Base-by-base conservation (phyloP, 768 basidiomycete species). In the Mrakia hoshinonis region DNA sequence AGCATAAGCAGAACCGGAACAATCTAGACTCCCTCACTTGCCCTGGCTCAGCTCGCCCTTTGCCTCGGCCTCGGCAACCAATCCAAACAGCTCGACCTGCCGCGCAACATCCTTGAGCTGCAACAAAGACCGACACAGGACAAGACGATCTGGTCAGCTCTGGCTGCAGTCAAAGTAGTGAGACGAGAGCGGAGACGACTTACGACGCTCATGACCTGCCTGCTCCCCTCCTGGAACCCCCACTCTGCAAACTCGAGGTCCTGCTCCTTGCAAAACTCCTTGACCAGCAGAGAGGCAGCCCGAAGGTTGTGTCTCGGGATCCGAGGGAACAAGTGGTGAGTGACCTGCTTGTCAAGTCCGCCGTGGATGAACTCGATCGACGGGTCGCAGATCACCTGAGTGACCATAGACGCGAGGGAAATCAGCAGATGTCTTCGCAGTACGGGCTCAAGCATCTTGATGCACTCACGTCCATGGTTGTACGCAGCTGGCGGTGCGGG, bases 281-380 rank as follows among this genome's bases (percentile, higher is more conserved):
- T 95, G 67, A 96, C 93, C 26, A 94, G 82, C 38, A 83, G 71
- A 74, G 90, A 91, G 2, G 95, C 95, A 68, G 86, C 83, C 46
- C 86, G 85, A 67, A 99, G 84, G 78, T 96, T 93, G 82, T 98
- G 95, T 48, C 96, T 84, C 2, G 96, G 96, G 1, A 97, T 83
- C 13, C 96, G 87, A 24, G 96, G 96, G 82, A 97, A 97, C 71
- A 98, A 84, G 79, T 97, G 94, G 76, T 99, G 96, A 2, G 95
- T 92, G 52, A 97, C 91, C 80, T 99, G 96, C 15, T 98, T 86
- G 76, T 99, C 92, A 24, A 99, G 85, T n/a, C 96, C 96, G 13
- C 96, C 96, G 77, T 99, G 96, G 43, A 99, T 81, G 77, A 93
- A 97, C 65, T 85, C 90, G 75, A 97, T 84, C 39, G 86, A 85